Evolutionary conservation across 306 rosid species (phyloP).

Genomic region (Fagus sylvatica): DNA sequence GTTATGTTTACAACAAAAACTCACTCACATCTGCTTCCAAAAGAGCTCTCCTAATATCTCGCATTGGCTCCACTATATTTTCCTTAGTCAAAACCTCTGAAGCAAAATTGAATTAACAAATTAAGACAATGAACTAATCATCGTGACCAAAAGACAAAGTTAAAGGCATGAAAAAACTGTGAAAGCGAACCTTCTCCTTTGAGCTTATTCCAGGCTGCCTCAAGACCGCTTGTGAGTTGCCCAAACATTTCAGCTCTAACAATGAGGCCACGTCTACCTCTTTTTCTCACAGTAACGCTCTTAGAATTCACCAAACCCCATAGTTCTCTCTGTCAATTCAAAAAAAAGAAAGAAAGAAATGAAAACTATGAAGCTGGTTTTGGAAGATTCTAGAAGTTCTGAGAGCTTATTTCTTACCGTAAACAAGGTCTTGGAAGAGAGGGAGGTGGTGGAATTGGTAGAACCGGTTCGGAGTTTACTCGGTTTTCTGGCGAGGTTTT

Average conservation of each 20-base stretch:
- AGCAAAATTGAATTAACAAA: conserved; percentile 17
- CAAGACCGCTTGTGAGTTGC: conserved; percentile 87
- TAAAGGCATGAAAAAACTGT: not conserved
- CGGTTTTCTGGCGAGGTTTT: conserved; percentile 33
- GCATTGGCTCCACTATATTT: conserved; percentile 94
- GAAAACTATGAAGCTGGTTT: not conserved
- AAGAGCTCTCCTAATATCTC: conserved; percentile 95
- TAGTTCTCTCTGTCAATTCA: conserved; percentile 60
- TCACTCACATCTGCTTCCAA: conserved; percentile 95
- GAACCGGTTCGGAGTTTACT: conserved; percentile 42
- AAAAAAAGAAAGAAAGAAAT: not conserved
- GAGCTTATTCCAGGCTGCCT: conserved; percentile 95
- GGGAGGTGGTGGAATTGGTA: conserved; percentile 32
- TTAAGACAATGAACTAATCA: conserved; percentile 7
- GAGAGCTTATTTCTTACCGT: too few species aligned
- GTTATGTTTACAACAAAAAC: conserved; percentile 5
- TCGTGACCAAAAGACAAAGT: not conserved
- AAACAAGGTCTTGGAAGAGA: conserved; percentile 68
- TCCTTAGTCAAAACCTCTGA: conserved; percentile 96
- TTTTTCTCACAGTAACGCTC: conserved; percentile 36
- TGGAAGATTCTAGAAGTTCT: too few species aligned
- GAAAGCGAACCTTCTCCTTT: conserved; percentile 77
- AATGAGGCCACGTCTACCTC: conserved; percentile 50
- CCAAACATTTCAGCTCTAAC: conserved; percentile 98
- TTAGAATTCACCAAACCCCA: conserved; percentile 88